phyloP scores from a whole-genome alignment of 1,284 basidiomycete species.

The Mycosarcoma maydis region DNA sequence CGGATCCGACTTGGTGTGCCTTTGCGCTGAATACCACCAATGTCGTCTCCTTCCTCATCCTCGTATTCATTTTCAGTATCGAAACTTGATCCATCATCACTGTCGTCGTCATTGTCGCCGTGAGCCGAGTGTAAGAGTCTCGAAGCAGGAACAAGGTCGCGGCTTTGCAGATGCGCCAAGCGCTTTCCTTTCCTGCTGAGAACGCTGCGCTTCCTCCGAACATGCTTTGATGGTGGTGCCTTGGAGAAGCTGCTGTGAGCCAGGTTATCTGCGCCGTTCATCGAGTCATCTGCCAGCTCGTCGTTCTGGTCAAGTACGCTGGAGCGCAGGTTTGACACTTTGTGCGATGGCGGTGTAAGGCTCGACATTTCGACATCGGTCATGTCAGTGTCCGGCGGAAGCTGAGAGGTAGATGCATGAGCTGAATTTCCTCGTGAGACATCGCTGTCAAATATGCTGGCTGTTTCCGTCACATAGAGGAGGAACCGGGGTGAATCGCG shows the following conservation, averaged over 20 bases:
- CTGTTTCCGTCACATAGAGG: neutral
- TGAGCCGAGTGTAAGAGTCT: neutral
- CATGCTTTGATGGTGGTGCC: constrained; percentile 11
- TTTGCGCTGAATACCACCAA: neutral
- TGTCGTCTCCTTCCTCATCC: constrained; percentile 14
- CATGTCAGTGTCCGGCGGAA: constrained; percentile 24
- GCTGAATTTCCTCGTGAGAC: constrained; percentile 4
- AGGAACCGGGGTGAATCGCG: neutral
- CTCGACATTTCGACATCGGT: constrained; percentile 51
- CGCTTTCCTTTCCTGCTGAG: constrained; percentile 48
- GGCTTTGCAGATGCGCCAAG: constrained; percentile 41
- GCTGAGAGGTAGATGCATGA: constrained; percentile 10
- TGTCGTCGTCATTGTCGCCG: constrained; percentile 2
- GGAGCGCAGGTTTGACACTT: constrained; percentile 2
- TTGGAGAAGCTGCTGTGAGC: neutral
- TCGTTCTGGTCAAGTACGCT: constrained; percentile 6
- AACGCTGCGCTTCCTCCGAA: constrained; percentile 31
- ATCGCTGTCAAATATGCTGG: constrained; percentile 26
- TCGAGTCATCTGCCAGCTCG: constrained; percentile 33
- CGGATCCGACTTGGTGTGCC: constrained; percentile 36
- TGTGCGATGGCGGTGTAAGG: constrained; percentile 42
- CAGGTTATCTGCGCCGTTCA: constrained; percentile 17
- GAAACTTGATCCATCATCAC: constrained; percentile 12
- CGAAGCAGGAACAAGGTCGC: constrained; percentile 22
- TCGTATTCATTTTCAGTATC: constrained; percentile 23